Percentiles rank a stretch among this genome's conserved stretches.
These are phyloP conservation scores for Tricholomella constricta DNA, from an alignment of 768 basidiomycete species.

Conservation along the genomic window DNA sequence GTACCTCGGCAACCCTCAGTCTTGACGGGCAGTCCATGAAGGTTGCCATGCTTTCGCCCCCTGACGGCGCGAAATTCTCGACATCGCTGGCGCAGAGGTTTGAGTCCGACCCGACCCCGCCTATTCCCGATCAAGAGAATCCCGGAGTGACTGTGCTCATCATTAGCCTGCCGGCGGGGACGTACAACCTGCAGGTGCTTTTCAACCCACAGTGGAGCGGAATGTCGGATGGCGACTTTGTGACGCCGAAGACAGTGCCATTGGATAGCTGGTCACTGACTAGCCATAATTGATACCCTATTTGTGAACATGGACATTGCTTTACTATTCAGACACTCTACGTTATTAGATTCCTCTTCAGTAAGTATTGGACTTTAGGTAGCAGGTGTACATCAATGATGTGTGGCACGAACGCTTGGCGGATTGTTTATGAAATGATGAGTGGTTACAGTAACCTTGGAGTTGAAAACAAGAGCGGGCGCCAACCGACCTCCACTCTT, in stretches of 20 bases:
- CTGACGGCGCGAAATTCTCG: constrained; percentile 65
- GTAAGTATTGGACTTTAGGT: neutral
- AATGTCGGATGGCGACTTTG: constrained; percentile 55
- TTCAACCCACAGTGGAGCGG: constrained; percentile 94
- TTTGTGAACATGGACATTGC: constrained; percentile 13
- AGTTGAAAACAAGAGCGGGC: constrained; percentile 1
- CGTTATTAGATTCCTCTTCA: neutral
- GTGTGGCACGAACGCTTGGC: neutral
- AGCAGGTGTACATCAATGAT: constrained; percentile 11
- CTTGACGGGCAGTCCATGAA: constrained; percentile 70
- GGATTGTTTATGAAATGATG: constrained; percentile 10
- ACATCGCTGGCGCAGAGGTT: constrained; percentile 57
- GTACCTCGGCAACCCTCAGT: constrained; percentile 72
- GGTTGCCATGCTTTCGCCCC: constrained; percentile 68
- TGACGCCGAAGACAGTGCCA: constrained; percentile 71
- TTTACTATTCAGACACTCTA: neutral
- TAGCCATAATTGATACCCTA: constrained; percentile 63
- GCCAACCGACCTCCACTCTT: constrained; percentile 9
- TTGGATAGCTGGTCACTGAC: constrained; percentile 76
- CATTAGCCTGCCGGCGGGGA: constrained; percentile 70
- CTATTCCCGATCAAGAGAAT: constrained; percentile 71
- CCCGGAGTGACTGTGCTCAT: constrained; percentile 77
- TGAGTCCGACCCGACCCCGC: constrained; percentile 59
- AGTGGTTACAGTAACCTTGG: constrained; percentile 7
- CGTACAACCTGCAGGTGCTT: constrained; percentile 78